Base-by-base conservation (phyloP, 805 yeast genomes). In the Pichia heedii region DNA sequence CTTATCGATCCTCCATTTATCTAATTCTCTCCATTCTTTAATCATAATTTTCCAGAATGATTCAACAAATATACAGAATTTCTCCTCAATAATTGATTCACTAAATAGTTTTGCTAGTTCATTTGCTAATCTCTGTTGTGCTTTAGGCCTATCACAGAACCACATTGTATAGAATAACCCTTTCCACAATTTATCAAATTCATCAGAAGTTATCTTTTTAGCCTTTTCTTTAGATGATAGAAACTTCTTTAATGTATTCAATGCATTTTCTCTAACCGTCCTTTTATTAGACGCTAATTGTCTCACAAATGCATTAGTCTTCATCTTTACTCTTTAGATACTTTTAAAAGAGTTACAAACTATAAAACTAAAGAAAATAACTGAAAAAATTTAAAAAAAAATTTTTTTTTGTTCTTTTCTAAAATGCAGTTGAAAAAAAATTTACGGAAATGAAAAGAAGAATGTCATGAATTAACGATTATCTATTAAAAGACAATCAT, bases 141-240 rank as follows among this genome's bases (percentile, higher is more conserved):
- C 93, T 54, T 83, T 72, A 22, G 96, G 95, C 57, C 89, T 77
- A 62, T 93, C 98, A 58, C 94, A 76, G 66, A 83, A 87, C 97
- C 98, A 93, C 95, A 93, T 86, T 11, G 95, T 77, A 58, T 72
- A 93, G 63, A 82, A 93, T 34, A 93, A 70, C n/a, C 97, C 98
- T 64, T 85, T 88, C 97, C 98, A 93, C 47, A 93, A 67, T 60
- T 90, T 89, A 52, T 84, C 84, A 50, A 78, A 69, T 42, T 87
- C 93, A 33, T 74, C 56, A 38, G 58, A 65, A 6, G 69, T 55
- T 33, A 79, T 61, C 33, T 73, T 66, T 24, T 56, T 63, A 26
- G 69, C 59, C 22, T 71, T 65, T 2, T 71, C 58, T 44, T 69
- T 60, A 18, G 73, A 63, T 2, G 72, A 58, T 38, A 87, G 63